Evolutionary conservation across 305 asterid species (phyloP).

Genomic region (Euphrasia arctica): DNA sequence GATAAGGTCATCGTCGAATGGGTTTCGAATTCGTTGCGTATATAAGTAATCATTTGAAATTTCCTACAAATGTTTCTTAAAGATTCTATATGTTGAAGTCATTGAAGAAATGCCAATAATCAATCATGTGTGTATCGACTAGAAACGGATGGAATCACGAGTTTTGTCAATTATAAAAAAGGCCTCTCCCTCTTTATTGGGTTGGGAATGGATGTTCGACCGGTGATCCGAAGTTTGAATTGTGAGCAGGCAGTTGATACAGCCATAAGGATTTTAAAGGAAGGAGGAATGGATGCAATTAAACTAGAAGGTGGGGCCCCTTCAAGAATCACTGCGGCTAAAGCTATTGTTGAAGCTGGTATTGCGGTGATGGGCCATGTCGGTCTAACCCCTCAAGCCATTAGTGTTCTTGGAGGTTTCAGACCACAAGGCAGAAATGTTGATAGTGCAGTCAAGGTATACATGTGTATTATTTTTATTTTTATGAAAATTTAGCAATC

Average conservation of each 20-base stretch:
- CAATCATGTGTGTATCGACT: not conserved
- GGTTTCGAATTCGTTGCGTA: too few species aligned
- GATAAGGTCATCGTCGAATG: too few species aligned
- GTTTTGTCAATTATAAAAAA: not conserved
- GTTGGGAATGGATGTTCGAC: constrained; percentile 24
- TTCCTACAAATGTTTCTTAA: too few species aligned
- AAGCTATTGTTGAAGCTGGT: constrained; percentile 93
- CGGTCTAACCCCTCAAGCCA: constrained; percentile 97
- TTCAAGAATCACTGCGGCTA: constrained; percentile 93
- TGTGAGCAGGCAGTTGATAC: constrained; percentile 83
- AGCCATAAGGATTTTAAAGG: constrained; percentile 76
- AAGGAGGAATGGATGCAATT: constrained; percentile 98
- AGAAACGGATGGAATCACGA: not conserved
- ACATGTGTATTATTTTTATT: not conserved
- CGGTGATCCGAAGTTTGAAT: constrained; percentile 35
- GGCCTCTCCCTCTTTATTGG: not conserved
- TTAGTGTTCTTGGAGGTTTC: constrained; percentile 96
- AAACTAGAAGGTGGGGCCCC: constrained; percentile 97
- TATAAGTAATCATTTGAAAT: too few species aligned
- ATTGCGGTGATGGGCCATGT: constrained; percentile 97
- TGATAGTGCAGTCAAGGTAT: constrained; percentile 83
- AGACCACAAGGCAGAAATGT: constrained; percentile 90
- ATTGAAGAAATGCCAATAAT: too few species aligned
- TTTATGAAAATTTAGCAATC: too few species aligned
- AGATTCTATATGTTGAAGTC: too few species aligned